Conservation (phyloP, 805 yeast species). For the Wickerhamiella qilinensis region DNA sequence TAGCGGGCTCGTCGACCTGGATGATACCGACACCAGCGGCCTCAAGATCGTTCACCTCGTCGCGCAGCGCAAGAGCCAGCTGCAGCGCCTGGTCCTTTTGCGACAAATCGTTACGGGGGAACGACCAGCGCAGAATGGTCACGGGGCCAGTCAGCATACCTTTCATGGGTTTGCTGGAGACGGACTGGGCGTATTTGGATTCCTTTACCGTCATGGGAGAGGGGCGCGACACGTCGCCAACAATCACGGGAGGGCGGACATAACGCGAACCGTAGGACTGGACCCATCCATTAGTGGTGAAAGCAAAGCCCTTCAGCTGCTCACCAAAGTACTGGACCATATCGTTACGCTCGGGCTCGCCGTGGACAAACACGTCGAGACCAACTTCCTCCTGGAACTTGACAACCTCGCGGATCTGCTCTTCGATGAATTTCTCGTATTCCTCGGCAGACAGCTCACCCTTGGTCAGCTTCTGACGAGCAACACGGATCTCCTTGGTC, state of each 20-base stretch:
- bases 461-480: slow-evolving; percentile 96
- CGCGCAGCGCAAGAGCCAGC: slow-evolving; percentile 94
- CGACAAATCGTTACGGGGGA: slow-evolving; percentile 98
- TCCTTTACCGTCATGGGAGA: slow-evolving; percentile 97
- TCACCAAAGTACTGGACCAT: slow-evolving; percentile 99
- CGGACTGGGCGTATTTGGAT: slow-evolving; percentile 96
- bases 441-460: slow-evolving; percentile 91
- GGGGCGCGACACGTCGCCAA: slow-evolving; percentile 98
- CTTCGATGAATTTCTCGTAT: slow-evolving; percentile 90
- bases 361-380: slow-evolving; percentile 95
- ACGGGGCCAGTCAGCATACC: slow-evolving; percentile 99
- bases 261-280: slow-evolving; percentile 99
- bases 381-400: slow-evolving; percentile 99
- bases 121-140: slow-evolving; percentile 99
- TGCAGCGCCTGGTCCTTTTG: slow-evolving; percentile 90
- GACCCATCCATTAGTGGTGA: slow-evolving; percentile 99
- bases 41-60: slow-evolving; percentile 96
- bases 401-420: slow-evolving; percentile 90
- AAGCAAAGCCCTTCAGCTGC: slow-evolving; percentile 94
- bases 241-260: slow-evolving; percentile 98
- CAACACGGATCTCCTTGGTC: slow-evolving; percentile 96
- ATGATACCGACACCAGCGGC: slow-evolving; percentile 95
- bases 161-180: slow-evolving; percentile 91
- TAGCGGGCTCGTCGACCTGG: slow-evolving; percentile 99
- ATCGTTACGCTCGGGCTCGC: slow-evolving; percentile 99